Evolutionary conservation across 1,284 basidiomycete genomes (phyloP).

Genomic region (Inonotus obliquus): DNA sequence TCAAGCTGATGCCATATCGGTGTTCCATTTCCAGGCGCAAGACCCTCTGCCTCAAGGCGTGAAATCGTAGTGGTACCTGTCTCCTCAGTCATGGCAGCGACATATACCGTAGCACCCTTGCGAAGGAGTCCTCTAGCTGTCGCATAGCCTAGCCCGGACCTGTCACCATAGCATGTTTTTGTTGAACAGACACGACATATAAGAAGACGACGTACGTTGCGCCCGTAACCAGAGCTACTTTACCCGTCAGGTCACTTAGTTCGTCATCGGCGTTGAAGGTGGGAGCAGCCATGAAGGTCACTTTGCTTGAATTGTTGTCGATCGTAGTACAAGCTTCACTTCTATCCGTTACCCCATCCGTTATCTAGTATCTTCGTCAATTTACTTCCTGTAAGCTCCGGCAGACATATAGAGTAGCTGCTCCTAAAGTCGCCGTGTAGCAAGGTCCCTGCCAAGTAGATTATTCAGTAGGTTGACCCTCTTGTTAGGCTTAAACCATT

Average conservation of each 20-base stretch:
- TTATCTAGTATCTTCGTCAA: too few species aligned
- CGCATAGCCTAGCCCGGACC: slow-evolving; percentile 9
- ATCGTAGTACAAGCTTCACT: too few species aligned
- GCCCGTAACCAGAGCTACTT: not conserved
- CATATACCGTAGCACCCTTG: slow-evolving; percentile 35
- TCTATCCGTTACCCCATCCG: too few species aligned
- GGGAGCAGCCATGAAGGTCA: too few species aligned
- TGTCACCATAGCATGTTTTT: not conserved
- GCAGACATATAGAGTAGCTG: too few species aligned
- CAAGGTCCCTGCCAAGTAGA: too few species aligned
- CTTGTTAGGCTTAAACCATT: too few species aligned
- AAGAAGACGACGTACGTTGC: not conserved
- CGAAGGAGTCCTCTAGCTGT: slow-evolving; percentile 26
- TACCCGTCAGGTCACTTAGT: not conserved
- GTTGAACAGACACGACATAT: not conserved
- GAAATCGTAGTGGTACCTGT: slow-evolving; percentile 36
- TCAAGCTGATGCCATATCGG: slow-evolving; percentile 24
- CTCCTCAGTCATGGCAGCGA: slow-evolving; percentile 31
- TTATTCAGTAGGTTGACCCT: too few species aligned
- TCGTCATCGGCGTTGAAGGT: not conserved
- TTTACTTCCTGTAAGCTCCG: too few species aligned
- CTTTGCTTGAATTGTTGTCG: too few species aligned
- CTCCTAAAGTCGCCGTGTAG: too few species aligned
- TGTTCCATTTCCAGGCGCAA: slow-evolving; percentile 19
- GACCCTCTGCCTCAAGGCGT: slow-evolving; percentile 17